Base-by-base conservation (phyloP, 768 basidiomycete genomes). In the Cubamyces lactineus region DNA sequence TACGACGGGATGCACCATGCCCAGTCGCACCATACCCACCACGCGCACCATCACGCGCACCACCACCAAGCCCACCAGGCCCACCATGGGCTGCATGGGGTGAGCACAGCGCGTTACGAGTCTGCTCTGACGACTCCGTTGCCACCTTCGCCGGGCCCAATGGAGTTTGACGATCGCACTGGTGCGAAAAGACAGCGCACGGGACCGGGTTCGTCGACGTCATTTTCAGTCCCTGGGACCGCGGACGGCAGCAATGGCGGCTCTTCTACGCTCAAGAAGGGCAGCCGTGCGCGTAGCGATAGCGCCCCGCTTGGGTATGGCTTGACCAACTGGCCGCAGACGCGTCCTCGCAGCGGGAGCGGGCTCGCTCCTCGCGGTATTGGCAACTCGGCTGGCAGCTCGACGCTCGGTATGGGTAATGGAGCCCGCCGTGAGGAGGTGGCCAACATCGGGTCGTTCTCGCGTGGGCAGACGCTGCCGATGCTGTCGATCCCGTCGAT, bases 301-400 rank as follows among this genome's bases (percentile, higher is more conserved):
- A 85, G 83, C 34, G 84, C 88, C 17, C 88, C 88, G 41, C 73
- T 89, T 38, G 86, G 86, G 45, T 86, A 86, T 68, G 81, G 69
- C 61, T 65, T 71, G 39, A 57, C 64, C 7, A 76, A 66, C 65
- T 73, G 78, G 77, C 65, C 74, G 38, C 68, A 69, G 57, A 72
- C 71, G 45, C 66, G 76, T 28, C 76, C 76, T 53, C 61, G 76
- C 26, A 76, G 75, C 68, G 76, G 76, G 54, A 76, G 75, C 67
- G 75, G 75, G 46, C 66, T 76, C 21, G 73, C 69, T 19, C 63
- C 67, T 43, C 64, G 66, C 4, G 62, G 64, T 12, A 49, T 40
- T 26, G 24, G 51, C 21, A 19, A 17, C 60, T 28, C 47, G 8
- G 40, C 55, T 3, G 62, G 49, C 5, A 51, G 39, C 45, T 59